Base-by-base conservation (phyloP, 352 stramenopile genomes). In the Globisporangium iwayamae region DNA sequence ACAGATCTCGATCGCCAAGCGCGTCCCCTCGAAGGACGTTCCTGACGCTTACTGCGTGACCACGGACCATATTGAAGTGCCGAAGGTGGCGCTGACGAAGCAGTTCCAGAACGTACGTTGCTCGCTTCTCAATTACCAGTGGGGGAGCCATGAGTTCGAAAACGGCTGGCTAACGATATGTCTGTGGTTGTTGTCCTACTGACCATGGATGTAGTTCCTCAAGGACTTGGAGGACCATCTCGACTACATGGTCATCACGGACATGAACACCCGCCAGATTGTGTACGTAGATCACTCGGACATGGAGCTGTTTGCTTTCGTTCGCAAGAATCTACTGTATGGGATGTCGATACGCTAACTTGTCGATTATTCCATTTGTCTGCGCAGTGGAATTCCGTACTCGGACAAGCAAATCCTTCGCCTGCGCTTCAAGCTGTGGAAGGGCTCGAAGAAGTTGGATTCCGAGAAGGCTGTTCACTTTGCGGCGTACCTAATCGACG, bases 241-340 rank as follows among this genome's bases (percentile, higher is more conserved):
- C 8, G 82, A 90, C 51, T 90, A 81, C 71, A 74, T 90, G 39
- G 76, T 93, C 32, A 85, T 93, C 66, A 93, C 80, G 9, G 84
- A 93, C 64, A 75, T 93, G 66, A 93, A 86, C 71, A 78, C 83
- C 30, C 65, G 79, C 22, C 56, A 73, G 16, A 80, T 91, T 60
- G 55, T 82, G 84, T 93, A 67, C 53, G 81, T 73, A 3, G 10
- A 41, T 56, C n/a, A 56, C 56, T 41, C n/a, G n/a, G 18, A 10
- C 30, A 57, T 28, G 18, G 18, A 45, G 9, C 28, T 16, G 34
- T 18, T 46, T 28, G 25, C 32, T 36, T 36, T 36, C 32, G 32
- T 36, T 36, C 32, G 32, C 32, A 36, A 36, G 32, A 36, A 36
- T 36, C 32, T 36, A 36, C 32, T 36, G 32, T 36, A 36, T 36